Evolutionary conservation across 768 basidiomycete species (phyloP), one percentile per base, ranked within the genome.

Genomic region (Collybia sp.): DNA sequence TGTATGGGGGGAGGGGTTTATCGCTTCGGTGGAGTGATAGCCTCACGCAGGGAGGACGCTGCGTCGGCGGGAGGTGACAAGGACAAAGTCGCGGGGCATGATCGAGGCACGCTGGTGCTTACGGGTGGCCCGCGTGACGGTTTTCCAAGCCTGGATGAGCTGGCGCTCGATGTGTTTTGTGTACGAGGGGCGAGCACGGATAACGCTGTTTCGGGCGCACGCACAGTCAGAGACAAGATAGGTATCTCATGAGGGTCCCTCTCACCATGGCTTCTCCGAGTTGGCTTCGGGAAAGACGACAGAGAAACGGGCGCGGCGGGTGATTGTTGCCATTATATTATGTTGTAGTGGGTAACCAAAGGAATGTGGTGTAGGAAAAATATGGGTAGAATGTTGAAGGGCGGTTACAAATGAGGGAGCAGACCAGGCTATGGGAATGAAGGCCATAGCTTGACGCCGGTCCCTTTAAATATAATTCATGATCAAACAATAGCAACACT

Each of bases 61-160:
- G 45, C 75, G 78, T 48, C 80, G 71, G 45, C 73, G 71, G 34
- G 72, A 58, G 9, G 76, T 83, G 53, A 85, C 69, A 48, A 84
- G 68, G 54, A 83, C 72, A 58, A 85, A 85, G 57, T 81, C 82
- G 17, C 73, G 71, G 25, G 77, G 73, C 40, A 82, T 65, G 55
- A 75, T 58, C 2, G 83, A 81, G 5, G 71, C 68, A 35, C 79
- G 75, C 18, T 74, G 70, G 30, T 66, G 66, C 44, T 71, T 79
- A 50, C 77, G 78, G 30, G 76, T 71, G 25, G 67, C 64, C 17
- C 71, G 66, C 18, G 81, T 83, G 55, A 85, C 61, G 33, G 71
- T 63, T 56, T 85, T 85, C 83, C 83, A 85, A 9, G 73, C 68
- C 36, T 69, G 65, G 44, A 85, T 61, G 49, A 83, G 63, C 58